Conservation (phyloP, 208 protist genomes). For the Leishmania tropica region DNA sequence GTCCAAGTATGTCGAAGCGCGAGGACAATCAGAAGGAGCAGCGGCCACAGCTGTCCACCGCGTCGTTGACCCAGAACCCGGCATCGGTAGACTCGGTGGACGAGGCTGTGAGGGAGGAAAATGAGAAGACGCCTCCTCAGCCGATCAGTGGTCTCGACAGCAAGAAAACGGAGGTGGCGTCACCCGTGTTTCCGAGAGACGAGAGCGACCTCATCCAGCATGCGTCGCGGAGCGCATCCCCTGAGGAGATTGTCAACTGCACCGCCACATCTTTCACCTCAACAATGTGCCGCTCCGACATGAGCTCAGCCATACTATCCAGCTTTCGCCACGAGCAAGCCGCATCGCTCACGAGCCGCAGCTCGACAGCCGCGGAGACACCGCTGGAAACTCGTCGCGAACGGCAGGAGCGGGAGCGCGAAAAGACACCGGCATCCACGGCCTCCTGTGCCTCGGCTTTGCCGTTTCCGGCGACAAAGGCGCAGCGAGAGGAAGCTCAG, state of each 20-base stretch:
- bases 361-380: neutral
- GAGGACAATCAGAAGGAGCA: neutral
- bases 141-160: neutral
- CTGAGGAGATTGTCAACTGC: neutral
- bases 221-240: neutral
- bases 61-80: neutral
- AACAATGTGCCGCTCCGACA: constrained; percentile 7
- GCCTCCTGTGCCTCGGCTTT: neutral
- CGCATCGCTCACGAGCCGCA: neutral
- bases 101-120: neutral
- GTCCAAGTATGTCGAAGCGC: neutral
- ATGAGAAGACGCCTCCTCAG: neutral
- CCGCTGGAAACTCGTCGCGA: neutral
- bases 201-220: neutral
- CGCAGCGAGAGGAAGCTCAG: neutral
- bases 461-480: neutral
- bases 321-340: neutral
- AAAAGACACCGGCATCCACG: neutral
- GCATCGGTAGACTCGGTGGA: neutral
- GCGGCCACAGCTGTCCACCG: neutral
- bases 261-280: constrained; percentile 3
- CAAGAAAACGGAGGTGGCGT: neutral
- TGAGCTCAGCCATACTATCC: neutral
- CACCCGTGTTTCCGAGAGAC: neutral
- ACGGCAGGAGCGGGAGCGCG: neutral